Percentiles rank a stretch among this genome's conserved stretches.
These are phyloP conservation scores for Astrocystis sublimbata DNA, from an alignment of 495 filamentous ascomycete genomes.

Conservation along the genomic window DNA sequence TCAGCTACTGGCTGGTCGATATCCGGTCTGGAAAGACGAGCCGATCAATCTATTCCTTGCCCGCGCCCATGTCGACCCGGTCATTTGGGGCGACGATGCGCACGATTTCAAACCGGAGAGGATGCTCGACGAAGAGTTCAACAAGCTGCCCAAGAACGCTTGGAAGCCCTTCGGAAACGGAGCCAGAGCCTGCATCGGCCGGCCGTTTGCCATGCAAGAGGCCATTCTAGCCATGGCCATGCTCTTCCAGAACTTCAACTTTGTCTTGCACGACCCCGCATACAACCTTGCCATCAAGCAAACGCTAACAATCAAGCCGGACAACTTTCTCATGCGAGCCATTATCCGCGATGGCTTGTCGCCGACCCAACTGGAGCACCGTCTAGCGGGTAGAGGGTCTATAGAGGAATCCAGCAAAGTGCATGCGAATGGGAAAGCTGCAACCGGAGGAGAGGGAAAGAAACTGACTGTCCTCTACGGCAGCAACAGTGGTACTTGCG, in stretches of 20 bases:
- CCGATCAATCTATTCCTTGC: constrained; percentile 53
- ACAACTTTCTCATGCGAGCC: constrained; percentile 70
- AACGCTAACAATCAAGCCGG: constrained; percentile 76
- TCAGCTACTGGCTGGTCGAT: constrained; percentile 65
- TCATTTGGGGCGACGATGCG: constrained; percentile 55
- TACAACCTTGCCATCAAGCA: constrained; percentile 70
- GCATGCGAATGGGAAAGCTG: constrained; percentile 4
- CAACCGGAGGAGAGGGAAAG: constrained; percentile 21
- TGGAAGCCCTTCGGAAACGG: constrained; percentile 69
- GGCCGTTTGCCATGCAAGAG: constrained; percentile 67
- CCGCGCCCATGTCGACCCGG: constrained; percentile 53
- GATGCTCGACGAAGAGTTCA: constrained; percentile 64
- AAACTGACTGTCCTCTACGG: constrained; percentile 69
- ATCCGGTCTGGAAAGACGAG: constrained; percentile 59
- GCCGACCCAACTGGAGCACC: constrained; percentile 56
- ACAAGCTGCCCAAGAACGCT: constrained; percentile 51
- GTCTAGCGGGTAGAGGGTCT: constrained; percentile 36
- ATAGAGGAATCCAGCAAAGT: not conserved
- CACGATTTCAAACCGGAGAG: constrained; percentile 61
- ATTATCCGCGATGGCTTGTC: constrained; percentile 59
- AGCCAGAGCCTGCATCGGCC: constrained; percentile 50
- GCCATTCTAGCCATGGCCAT: constrained; percentile 53
- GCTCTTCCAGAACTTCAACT: constrained; percentile 65
- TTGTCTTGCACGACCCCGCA: constrained; percentile 53
- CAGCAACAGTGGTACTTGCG: constrained; percentile 75